Base-by-base conservation (phyloP, 148 eudicot genomes). In the Cornus florida region DNA sequence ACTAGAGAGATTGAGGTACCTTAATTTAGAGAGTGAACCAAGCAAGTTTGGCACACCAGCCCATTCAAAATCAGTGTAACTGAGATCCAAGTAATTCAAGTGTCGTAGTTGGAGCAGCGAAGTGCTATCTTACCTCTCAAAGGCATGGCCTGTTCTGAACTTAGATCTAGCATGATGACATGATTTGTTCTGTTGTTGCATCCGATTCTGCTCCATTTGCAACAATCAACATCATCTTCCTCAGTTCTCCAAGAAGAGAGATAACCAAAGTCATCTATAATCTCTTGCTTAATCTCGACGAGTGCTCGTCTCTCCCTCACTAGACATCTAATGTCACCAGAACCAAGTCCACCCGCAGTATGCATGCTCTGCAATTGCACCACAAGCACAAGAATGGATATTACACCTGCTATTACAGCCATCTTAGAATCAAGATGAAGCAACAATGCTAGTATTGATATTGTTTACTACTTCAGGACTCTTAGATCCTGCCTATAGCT, bases 241-340 rank as follows among this genome's bases (percentile, higher is more conserved):
- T 38, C 50, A 1, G 48, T 43, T 9, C 22, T 7, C 72, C 48
- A 70, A 35, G 72, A 70, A 35, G 22, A 35, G 23, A 70, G 72
- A 7, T 7, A 22, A 17, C 48, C 48, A 35, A 9, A 35, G 12
- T 35, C 23, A 70, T 70, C 50, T 16, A 35, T 7, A 10, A 70
- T n/a, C 4, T 7, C 23, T 70, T 70, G 41, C 39, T 70, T 70
- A 12, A 70, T 35, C 22, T 33, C 16, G 11, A 70, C 50, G 10
- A 70, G 50, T 35, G 72, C 50, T 70, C 38, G 9, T 38, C 50
- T 70, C 23, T 70, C 72, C 22, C 72, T 70, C 72, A 38, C 50
- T 70, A 17, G 38, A 5, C 72, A 70, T 43, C 8, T 43, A 43
- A 43, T 43, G 48, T 35, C 38, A 35, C 38, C 38, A 6, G 48